Conservation (phyloP, 345 rosid species). For the Populus tremula region DNA sequence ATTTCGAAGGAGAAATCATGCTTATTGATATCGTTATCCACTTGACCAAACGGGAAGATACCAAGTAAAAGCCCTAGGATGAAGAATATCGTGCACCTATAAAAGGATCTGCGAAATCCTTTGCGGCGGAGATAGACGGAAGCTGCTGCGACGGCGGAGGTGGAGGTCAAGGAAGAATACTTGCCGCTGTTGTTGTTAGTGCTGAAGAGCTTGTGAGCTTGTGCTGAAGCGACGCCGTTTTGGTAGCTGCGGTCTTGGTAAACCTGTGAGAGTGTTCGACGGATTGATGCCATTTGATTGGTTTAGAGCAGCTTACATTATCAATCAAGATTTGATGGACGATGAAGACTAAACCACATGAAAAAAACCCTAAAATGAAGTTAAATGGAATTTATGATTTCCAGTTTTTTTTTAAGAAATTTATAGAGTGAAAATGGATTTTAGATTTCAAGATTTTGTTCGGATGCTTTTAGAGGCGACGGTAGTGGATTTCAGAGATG, state of each 20-base stretch:
- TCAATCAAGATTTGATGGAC: constrained; percentile 1
- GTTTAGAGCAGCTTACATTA: constrained; percentile 18
- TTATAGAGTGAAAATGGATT: too few species aligned
- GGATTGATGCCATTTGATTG: constrained; percentile 71
- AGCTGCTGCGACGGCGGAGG: constrained; percentile 22
- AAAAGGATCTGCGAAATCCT: constrained; percentile 60
- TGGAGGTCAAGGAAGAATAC: constrained; percentile 35
- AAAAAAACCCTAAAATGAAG: constrained; percentile 2
- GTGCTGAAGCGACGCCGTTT: constrained; percentile 2
- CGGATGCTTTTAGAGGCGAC: too few species aligned
- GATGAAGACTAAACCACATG: not conserved
- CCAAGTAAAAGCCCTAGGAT: constrained; percentile 63
- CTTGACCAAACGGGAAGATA: constrained; percentile 54
- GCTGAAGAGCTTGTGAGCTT: constrained; percentile 26
- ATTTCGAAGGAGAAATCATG: constrained; percentile 64
- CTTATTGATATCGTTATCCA: constrained; percentile 40
- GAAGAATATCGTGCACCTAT: constrained; percentile 59
- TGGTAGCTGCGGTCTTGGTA: constrained; percentile 54
- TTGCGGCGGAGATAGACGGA: constrained; percentile 31
- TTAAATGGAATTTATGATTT: too few species aligned
- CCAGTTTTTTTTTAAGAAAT: too few species aligned
- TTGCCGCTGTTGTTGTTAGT: constrained; percentile 28
- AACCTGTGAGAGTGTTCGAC: constrained; percentile 85
- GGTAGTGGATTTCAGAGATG: too few species aligned
- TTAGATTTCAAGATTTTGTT: too few species aligned